Conservation (phyloP, 1,284 basidiomycete species). For the Jaminaea rosea region DNA sequence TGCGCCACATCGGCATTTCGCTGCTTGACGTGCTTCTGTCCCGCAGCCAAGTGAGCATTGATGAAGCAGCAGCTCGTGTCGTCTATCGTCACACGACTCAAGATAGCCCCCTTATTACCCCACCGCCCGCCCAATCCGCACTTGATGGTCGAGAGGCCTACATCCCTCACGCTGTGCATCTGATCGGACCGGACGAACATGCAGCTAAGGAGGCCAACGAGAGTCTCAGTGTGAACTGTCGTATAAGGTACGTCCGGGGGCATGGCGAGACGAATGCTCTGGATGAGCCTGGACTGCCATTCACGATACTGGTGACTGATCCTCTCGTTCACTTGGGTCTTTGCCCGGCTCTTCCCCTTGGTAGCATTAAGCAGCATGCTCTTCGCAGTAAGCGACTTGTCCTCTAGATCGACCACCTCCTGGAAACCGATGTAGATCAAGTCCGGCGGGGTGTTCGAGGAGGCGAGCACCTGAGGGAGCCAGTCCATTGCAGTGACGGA, state of each 20-base stretch:
- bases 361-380: slow-evolving; percentile 21
- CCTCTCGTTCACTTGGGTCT: slow-evolving; percentile 28
- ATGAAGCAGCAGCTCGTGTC: slow-evolving; percentile 72
- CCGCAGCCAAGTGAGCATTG: slow-evolving; percentile 92
- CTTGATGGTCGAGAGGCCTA: slow-evolving; percentile 71
- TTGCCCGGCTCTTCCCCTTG: slow-evolving; percentile 20
- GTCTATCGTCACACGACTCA: slow-evolving; percentile 77
- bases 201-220: slow-evolving; percentile 82
- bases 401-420: slow-evolving; percentile 88
- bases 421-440: slow-evolving; percentile 90
- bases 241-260: slow-evolving; percentile 53
- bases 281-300: slow-evolving; percentile 36
- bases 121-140: slow-evolving; percentile 83
- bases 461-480: slow-evolving; percentile 61
- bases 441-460: slow-evolving; percentile 62
- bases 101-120: slow-evolving; percentile 94
- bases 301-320: slow-evolving; percentile 13
- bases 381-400: slow-evolving; percentile 71
- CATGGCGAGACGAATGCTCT: slow-evolving; percentile 30
- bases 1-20: slow-evolving; percentile 72
- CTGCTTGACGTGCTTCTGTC: slow-evolving; percentile 69
- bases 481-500: slow-evolving; percentile 61
- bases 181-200: slow-evolving; percentile 65
- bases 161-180: slow-evolving; percentile 57
- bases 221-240: slow-evolving; percentile 72